A percentile compares a stretch with the other conserved stretches of the same genome.
Conservation (phyloP, 2,329 filamentous ascomycete species). For the Epicoccum sorghinum region DNA sequence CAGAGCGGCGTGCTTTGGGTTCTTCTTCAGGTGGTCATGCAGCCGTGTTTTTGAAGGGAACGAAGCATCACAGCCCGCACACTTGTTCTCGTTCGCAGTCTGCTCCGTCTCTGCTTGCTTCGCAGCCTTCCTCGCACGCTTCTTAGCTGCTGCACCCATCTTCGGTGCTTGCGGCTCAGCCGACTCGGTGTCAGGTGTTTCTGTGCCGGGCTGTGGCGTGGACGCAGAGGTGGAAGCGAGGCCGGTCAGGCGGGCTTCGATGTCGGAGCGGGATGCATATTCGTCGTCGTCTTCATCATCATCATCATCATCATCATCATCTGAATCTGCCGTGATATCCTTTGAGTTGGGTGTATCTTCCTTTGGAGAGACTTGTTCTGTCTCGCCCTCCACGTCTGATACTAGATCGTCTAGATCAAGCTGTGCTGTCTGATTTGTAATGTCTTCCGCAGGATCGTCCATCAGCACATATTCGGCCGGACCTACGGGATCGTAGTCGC, state of each 20-base stretch:
- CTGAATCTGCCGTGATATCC: constrained; percentile 5
- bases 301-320: constrained; percentile 13
- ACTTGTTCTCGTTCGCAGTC: constrained; percentile 63
- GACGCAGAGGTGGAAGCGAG: constrained; percentile 13
- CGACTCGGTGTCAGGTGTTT: not conserved
- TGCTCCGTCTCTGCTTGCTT: constrained; percentile 44
- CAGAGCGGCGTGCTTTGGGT: constrained; percentile 65
- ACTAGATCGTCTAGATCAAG: constrained; percentile 20
- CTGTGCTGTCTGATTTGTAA: constrained; percentile 21
- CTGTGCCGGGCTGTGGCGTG: constrained; percentile 4
- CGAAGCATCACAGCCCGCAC: constrained; percentile 75
- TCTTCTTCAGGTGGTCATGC: constrained; percentile 73
- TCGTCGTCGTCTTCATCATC: constrained; percentile 40
- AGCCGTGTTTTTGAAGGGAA: constrained; percentile 78
- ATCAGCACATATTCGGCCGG: constrained; percentile 33
- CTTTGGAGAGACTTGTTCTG: constrained; percentile 20
- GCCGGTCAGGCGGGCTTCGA: constrained; percentile 42
- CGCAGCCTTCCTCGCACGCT: constrained; percentile 54
- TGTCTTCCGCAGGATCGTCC: constrained; percentile 23
- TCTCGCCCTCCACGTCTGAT: constrained; percentile 31
- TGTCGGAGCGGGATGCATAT: constrained; percentile 45
- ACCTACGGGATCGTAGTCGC: constrained; percentile 4
- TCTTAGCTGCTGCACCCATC: constrained; percentile 56
- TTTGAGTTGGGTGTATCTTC: not conserved
- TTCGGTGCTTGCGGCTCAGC: constrained; percentile 36